These are phyloP conservation scores for Chalaropsis thielavioides DNA, from an alignment of 2,329 filamentous ascomycete genomes.

Conservation along the genomic window DNA sequence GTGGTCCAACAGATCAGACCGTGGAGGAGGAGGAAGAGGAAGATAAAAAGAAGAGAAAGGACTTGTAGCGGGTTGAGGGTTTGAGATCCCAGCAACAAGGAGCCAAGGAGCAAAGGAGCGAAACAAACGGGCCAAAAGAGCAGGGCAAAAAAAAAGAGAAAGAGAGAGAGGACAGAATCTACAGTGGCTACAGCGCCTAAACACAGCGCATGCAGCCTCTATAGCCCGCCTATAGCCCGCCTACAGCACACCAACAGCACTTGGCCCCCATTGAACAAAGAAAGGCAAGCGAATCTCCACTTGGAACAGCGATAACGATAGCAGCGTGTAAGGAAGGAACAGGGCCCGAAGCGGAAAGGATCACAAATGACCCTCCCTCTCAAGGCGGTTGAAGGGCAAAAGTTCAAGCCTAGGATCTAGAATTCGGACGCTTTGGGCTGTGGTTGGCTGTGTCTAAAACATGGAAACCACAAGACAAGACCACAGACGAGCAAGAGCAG, in stretches of 20 bases:
- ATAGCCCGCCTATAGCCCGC: not conserved
- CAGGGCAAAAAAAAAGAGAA: not conserved
- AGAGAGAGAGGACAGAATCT: not conserved
- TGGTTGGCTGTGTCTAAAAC: not conserved
- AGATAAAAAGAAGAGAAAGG: not conserved
- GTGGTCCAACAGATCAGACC: not conserved
- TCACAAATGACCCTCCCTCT: constrained; percentile 5
- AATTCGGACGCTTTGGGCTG: not conserved
- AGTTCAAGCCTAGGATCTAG: not conserved
- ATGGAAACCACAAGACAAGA: not conserved
- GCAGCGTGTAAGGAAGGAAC: constrained; percentile 3
- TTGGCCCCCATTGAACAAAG: not conserved
- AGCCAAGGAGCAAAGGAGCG: not conserved
- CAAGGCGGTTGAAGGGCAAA: not conserved
- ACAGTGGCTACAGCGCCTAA: not conserved
- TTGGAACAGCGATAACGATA: not conserved
- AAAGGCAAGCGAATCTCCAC: not conserved
- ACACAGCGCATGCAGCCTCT: too few species aligned
- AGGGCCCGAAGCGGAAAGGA: constrained; percentile 10
- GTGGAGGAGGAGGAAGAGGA: not conserved
- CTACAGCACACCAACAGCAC: not conserved
- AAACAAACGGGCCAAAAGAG: not conserved
- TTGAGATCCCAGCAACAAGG: not conserved
- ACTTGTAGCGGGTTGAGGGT: not conserved
- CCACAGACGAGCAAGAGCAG: not conserved